phyloP scores from a whole-genome alignment of 2,329 filamentous ascomycete genomes.

The Paecilomyces fulvus region DNA sequence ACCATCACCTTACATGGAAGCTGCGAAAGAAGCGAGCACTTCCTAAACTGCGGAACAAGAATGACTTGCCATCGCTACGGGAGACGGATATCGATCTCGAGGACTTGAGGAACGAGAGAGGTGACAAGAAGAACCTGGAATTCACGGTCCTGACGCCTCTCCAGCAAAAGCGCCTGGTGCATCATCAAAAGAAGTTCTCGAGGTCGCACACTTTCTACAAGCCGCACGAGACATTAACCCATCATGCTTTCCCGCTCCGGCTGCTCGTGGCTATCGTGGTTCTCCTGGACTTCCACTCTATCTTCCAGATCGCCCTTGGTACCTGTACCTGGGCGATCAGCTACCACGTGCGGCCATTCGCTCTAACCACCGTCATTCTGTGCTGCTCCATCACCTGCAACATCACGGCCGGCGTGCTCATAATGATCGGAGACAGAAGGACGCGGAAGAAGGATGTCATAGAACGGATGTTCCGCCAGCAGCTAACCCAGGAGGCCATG shows the following conservation, averaged over 20 bases:
- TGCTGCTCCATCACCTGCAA: constrained; percentile 71
- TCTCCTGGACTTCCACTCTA: constrained; percentile 68
- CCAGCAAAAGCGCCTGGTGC: constrained; percentile 61
- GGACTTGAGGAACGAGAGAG: constrained; percentile 29
- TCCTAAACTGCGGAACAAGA: constrained; percentile 57
- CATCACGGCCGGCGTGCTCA: constrained; percentile 66
- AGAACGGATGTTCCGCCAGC: constrained; percentile 66
- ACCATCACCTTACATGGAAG: constrained; percentile 59
- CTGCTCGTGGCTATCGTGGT: constrained; percentile 70
- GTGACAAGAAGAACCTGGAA: constrained; percentile 45
- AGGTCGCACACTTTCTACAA: constrained; percentile 86
- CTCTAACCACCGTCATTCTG: constrained; percentile 72
- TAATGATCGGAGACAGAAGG: constrained; percentile 64
- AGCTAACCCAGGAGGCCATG: constrained; percentile 61
- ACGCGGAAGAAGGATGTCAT: constrained; percentile 82
- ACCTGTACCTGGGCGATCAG: constrained; percentile 70
- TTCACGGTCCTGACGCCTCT: constrained; percentile 55
- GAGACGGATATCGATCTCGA: constrained; percentile 39
- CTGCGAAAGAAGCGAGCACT: constrained; percentile 54
- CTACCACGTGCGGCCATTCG: constrained; percentile 59
- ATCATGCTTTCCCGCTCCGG: constrained; percentile 67
- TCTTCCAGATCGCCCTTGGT: constrained; percentile 72
- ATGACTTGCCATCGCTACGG: constrained; percentile 52
- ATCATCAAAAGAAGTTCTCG: constrained; percentile 72
- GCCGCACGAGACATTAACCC: constrained; percentile 75